Evolutionary conservation across 2,329 filamentous ascomycete species (phyloP).

Genomic region (Mycosphaerelloides madeirae): DNA sequence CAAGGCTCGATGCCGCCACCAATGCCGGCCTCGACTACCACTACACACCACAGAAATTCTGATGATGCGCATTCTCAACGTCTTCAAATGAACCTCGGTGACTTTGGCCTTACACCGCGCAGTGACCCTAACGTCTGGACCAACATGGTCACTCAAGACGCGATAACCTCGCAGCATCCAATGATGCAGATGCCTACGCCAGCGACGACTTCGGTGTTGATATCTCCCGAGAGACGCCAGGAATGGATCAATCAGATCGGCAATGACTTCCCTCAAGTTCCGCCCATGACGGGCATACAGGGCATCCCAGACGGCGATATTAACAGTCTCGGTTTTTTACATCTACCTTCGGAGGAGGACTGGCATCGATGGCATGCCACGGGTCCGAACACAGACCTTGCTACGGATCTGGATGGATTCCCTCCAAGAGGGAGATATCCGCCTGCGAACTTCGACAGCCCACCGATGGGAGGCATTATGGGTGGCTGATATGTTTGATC

Average conservation of each 20-base stretch:
- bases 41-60: slow-evolving; percentile 11
- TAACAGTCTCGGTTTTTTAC: slow-evolving; percentile 13
- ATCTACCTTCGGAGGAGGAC: slow-evolving; percentile 16
- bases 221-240: slow-evolving; percentile 4
- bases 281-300: slow-evolving; percentile 13
- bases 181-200: slow-evolving; percentile 11
- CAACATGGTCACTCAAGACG: not conserved
- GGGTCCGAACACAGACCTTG: not conserved
- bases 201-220: not conserved
- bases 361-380: slow-evolving; percentile 19
- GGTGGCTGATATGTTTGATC: slow-evolving; percentile 11
- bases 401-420: slow-evolving; percentile 15
- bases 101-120: slow-evolving; percentile 16
- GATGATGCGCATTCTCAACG: slow-evolving; percentile 7
- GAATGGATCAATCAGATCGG: slow-evolving; percentile 14
- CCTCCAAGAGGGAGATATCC: slow-evolving; percentile 7
- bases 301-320: slow-evolving; percentile 11
- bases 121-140: slow-evolving; percentile 11
- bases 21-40: slow-evolving; percentile 2
- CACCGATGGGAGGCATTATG: slow-evolving; percentile 12
- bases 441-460: slow-evolving; percentile 4
- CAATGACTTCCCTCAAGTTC: slow-evolving; percentile 9
- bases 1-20: slow-evolving; percentile 16
- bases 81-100: slow-evolving; percentile 4
- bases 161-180: not conserved